Base-by-base conservation (phyloP, 768 basidiomycete genomes). In the Suillus subluteus region DNA sequence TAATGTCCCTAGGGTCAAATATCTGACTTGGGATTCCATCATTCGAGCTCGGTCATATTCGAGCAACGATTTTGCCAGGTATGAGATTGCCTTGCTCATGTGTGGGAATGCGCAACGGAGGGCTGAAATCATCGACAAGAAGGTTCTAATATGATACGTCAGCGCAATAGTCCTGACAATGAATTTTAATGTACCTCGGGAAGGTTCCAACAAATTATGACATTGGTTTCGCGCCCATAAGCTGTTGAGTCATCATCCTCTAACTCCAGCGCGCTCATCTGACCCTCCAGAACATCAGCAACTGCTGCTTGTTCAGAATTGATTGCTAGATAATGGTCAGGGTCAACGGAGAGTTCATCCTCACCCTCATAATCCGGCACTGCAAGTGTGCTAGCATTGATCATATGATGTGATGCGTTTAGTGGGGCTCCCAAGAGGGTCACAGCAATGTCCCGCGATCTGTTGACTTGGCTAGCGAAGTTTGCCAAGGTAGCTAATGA, bases 401-500 rank as follows among this genome's bases (percentile, higher is more conserved):
- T 48, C 11, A 3, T 21, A 4, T 23, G 46, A 23, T 4, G 11
- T 48, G 11, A 8, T 12, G 11, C 16, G 4, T n/a, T 48, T n/a
- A 2, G 11, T 6, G 4, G 16, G n/a, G 11, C 59, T 38, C 62
- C 65, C 3, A 46, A 63, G 26, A 71, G 58, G 11, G 7, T 2
- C 1, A 18, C 13, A 13, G 70, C 63, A 6, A 68, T 21, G 4
- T 44, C 32, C 26, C 40, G 50, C 3, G 70, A 62, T 16, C 65
- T 70, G 3, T 44, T 32, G 4, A 69, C 63, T 30, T 74, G 70
- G 4, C 30, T 61, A 6, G 65, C 11, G 35, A 70, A 72, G 26
- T n/a, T 62, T 48, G 35, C 38, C 0, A 12, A 3, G 2, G 71
- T 69, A 18, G 65, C 68, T 3, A 73, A 56, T 1, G 67, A 59